These are phyloP conservation scores for Ophiostoma sp. DNA, from an alignment of 2,329 filamentous ascomycete genomes.

Conservation along the genomic window DNA sequence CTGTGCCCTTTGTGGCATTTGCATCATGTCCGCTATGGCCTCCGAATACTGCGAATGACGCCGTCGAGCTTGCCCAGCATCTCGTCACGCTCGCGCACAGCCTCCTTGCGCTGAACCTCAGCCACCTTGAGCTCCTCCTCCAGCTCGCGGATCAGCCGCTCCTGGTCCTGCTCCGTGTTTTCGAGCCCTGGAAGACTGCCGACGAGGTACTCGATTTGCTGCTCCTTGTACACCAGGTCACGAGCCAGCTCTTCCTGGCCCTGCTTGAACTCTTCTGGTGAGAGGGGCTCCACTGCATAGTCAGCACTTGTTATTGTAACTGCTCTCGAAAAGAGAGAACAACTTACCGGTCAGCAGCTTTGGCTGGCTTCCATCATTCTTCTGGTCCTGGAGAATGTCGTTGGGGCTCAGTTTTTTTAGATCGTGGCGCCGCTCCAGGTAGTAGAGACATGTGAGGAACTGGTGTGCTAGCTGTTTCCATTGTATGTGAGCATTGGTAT, in stretches of 20 bases:
- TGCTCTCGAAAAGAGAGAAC: not conserved
- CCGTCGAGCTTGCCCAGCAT: slow-evolving; percentile 56
- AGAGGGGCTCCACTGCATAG: slow-evolving; percentile 53
- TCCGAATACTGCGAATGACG: slow-evolving; percentile 55
- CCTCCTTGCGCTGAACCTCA: slow-evolving; percentile 57
- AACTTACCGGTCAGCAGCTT: slow-evolving; percentile 24
- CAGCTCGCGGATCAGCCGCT: slow-evolving; percentile 58
- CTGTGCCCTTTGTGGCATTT: not conserved
- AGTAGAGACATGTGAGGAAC: slow-evolving; percentile 62
- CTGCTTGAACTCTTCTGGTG: slow-evolving; percentile 59
- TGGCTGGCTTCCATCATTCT: slow-evolving; percentile 32
- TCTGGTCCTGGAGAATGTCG: slow-evolving; percentile 56
- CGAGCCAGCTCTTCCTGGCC: slow-evolving; percentile 67
- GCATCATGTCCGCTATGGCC: slow-evolving; percentile 34
- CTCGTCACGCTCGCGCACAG: slow-evolving; percentile 58
- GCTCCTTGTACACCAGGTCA: slow-evolving; percentile 72
- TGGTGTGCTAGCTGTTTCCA: slow-evolving; percentile 59
- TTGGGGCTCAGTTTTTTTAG: slow-evolving; percentile 53
- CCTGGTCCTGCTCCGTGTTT: slow-evolving; percentile 71
- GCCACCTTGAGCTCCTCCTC: slow-evolving; percentile 61
- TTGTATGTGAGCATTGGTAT: not conserved
- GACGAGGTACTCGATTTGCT: slow-evolving; percentile 75
- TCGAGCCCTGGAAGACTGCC: slow-evolving; percentile 70
- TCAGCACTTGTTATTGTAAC: not conserved
- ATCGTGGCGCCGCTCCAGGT: slow-evolving; percentile 63